phyloP scores from a whole-genome alignment of 305 asterid genomes.

The Plantago coronopus region DNA sequence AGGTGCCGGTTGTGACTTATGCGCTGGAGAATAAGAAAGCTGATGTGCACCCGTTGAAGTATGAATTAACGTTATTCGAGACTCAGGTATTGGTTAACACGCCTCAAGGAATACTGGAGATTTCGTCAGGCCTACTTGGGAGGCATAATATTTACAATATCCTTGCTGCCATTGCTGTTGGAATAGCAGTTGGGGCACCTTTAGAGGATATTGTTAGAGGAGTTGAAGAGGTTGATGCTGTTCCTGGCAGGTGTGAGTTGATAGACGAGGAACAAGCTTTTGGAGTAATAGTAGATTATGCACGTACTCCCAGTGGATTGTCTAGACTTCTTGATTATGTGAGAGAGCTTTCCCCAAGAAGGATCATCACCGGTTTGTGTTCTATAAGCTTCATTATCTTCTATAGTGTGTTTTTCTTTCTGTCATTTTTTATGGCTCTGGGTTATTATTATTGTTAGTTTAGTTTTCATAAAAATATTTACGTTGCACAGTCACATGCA shows the following conservation, averaged over 20 bases:
- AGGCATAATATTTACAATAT: conserved; percentile 88
- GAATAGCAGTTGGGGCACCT: conserved; percentile 94
- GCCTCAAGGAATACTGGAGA: conserved; percentile 86
- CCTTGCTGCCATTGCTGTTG: conserved; percentile 88
- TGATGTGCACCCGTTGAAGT: conserved; percentile 74
- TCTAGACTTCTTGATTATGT: conserved; percentile 81
- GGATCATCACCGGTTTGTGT: conserved; percentile 74
- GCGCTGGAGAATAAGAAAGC: conserved; percentile 88
- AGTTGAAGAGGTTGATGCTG: conserved; percentile 93
- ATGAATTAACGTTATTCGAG: conserved; percentile 82
- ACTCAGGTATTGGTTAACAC: conserved; percentile 89
- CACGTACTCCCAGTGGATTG: conserved; percentile 76
- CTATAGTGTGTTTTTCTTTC: background rate
- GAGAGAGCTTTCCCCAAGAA: conserved; percentile 74
- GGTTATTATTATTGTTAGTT: background rate
- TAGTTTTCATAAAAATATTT: too few relatives aligned
- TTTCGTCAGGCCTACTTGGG: conserved; percentile 91
- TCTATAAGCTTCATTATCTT: conserved; percentile 18
- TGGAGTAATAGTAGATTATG: conserved; percentile 84
- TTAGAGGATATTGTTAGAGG: conserved; percentile 96
- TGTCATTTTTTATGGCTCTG: background rate
- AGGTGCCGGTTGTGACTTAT: conserved; percentile 82
- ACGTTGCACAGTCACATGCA: too few relatives aligned
- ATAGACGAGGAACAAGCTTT: conserved; percentile 96
- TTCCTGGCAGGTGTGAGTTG: conserved; percentile 93